Evolutionary conservation across 169 alveolate species (phyloP).

Genomic region (Eimeria acervulina): DNA sequence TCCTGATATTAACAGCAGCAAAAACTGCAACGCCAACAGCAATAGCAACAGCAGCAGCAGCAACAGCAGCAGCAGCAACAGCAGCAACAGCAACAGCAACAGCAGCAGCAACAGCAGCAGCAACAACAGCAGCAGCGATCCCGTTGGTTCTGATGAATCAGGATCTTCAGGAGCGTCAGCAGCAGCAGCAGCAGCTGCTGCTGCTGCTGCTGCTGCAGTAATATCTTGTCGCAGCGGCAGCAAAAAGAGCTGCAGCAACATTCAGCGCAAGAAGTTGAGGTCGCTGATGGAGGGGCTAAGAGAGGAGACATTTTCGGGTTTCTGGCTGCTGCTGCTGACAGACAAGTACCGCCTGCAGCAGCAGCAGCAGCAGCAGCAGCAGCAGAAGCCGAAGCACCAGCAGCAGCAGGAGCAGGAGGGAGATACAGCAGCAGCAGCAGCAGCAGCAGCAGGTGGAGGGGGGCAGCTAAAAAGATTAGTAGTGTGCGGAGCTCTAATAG

Average conservation of each 20-base stretch:
- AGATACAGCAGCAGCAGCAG: not conserved
- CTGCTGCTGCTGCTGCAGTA: conserved; percentile 46
- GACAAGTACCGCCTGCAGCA: conserved; percentile 67
- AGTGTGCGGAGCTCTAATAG: conserved; percentile 74
- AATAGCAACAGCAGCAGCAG: not conserved
- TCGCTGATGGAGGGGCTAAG: conserved; percentile 44
- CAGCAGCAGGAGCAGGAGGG: conserved; percentile 53
- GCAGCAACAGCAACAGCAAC: conserved; percentile 39
- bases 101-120: conserved; percentile 3
- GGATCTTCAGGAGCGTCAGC: not conserved
- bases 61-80: conserved; percentile 37
- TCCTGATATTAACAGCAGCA: no score
- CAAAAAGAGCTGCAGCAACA: not conserved
- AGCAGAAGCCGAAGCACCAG: not conserved
- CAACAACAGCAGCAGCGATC: not conserved
- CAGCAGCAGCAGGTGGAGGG: not conserved
- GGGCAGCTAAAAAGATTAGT: conserved; percentile 24
- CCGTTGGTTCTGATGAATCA: not conserved
- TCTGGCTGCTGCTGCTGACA: conserved; percentile 77
- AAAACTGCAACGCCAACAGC: no score
- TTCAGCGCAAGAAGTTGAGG: conserved; percentile 21
- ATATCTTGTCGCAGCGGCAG: conserved; percentile 10
- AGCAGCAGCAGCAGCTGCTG: conserved; percentile 62
- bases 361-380: conserved; percentile 24
- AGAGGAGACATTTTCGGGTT: conserved; percentile 68